These are phyloP conservation scores for Coemansia sp. DNA, from an alignment of 192 early-diverging fungal genomes.

Conservation along the genomic window DNA sequence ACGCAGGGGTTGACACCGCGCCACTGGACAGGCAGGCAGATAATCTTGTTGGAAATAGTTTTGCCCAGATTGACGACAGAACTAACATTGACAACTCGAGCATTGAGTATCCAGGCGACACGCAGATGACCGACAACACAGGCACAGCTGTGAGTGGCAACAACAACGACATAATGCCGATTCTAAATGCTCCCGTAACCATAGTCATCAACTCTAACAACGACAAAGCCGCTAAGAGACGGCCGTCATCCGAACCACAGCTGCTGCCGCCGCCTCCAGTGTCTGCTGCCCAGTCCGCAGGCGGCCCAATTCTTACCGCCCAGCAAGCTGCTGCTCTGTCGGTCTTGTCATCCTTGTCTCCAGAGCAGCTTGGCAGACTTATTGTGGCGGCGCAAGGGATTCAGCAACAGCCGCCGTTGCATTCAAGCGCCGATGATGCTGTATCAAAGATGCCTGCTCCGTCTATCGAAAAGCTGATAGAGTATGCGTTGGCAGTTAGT, in stretches of 20 bases:
- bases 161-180: slow-evolving; percentile 52
- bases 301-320: not conserved
- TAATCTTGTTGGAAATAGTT: slow-evolving; percentile 41
- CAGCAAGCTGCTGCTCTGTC: not conserved
- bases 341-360: not conserved
- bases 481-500: slow-evolving; percentile 8
- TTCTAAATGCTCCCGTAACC: slow-evolving; percentile 50
- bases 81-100: slow-evolving; percentile 26
- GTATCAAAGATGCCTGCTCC: not conserved
- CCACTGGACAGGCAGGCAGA: slow-evolving; percentile 3
- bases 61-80: slow-evolving; percentile 42
- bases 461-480: slow-evolving; percentile 6
- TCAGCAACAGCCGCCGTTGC: not conserved
- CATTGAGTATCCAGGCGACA: slow-evolving; percentile 34
- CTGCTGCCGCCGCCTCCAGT: not conserved
- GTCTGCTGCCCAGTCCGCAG: not conserved
- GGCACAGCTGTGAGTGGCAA: slow-evolving; percentile 50
- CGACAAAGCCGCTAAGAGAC: not conserved
- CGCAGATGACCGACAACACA: slow-evolving; percentile 43
- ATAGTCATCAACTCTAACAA: slow-evolving; percentile 39
- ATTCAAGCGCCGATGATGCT: not conserved
- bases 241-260: not conserved
- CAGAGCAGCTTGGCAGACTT: not conserved
- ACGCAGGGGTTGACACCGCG: not conserved
- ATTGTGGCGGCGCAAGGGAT: not conserved